phyloP scores from a whole-genome alignment of 345 rosid genomes.

The Sisymbrium altissimum region DNA sequence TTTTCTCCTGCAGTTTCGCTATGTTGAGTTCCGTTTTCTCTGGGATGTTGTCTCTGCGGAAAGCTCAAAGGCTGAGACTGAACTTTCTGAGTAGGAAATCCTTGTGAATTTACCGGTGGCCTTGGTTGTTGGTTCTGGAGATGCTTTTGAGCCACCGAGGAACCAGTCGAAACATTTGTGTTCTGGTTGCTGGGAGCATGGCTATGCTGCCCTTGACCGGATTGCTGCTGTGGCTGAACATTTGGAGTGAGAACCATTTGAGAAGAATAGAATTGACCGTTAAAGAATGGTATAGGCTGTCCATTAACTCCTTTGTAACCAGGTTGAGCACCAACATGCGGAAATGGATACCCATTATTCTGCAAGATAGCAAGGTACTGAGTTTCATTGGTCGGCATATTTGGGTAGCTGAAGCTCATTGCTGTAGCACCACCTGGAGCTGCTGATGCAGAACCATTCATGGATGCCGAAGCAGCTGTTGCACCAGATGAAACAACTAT shows the following conservation, averaged over 20 bases:
- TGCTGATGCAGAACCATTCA: slow-evolving; percentile 51
- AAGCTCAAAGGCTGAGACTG: slow-evolving; percentile 53
- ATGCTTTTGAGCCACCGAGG: slow-evolving; percentile 76
- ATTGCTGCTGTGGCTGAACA: slow-evolving; percentile 57
- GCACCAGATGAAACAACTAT: slow-evolving; percentile 42
- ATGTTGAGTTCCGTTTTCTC: slow-evolving; percentile 59
- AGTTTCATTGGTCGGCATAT: slow-evolving; percentile 72
- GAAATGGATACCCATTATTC: slow-evolving; percentile 74
- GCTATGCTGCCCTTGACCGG: slow-evolving; percentile 61
- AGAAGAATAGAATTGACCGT: slow-evolving; percentile 81
- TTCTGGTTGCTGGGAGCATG: slow-evolving; percentile 50
- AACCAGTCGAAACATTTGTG: slow-evolving; percentile 60
- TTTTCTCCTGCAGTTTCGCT: slow-evolving; percentile 67
- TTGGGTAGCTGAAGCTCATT: slow-evolving; percentile 80
- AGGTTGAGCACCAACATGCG: slow-evolving; percentile 78
- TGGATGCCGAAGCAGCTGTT: slow-evolving; percentile 43
- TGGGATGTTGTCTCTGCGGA: slow-evolving; percentile 60
- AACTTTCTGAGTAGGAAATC: slow-evolving; percentile 54
- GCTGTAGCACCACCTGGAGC: slow-evolving; percentile 59
- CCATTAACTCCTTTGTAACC: slow-evolving; percentile 67
- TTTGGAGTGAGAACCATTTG: slow-evolving; percentile 79
- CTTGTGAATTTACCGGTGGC: slow-evolving; percentile 52
- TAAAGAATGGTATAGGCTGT: slow-evolving; percentile 75
- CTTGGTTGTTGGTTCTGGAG: slow-evolving; percentile 72
- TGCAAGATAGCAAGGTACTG: slow-evolving; percentile 89